A percentile compares a stretch with the other conserved stretches of the same genome.
Conservation (phyloP, 2,329 filamentous ascomycete genomes). For the Alternaria tenuissima region DNA sequence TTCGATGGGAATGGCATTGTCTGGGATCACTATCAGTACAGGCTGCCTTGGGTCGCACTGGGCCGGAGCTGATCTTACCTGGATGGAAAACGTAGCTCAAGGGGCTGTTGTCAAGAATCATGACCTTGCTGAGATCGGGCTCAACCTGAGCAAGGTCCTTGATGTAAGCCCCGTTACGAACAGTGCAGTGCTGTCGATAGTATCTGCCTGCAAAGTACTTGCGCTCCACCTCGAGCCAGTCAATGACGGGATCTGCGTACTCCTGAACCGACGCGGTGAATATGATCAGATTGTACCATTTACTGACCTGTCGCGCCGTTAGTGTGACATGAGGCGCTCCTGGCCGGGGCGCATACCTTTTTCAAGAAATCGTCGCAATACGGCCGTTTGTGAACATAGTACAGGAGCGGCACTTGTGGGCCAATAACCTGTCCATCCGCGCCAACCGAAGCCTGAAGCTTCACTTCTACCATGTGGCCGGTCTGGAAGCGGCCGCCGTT, state of each 20-base stretch:
- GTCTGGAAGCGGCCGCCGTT: slow-evolving; percentile 95
- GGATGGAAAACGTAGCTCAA: slow-evolving; percentile 99
- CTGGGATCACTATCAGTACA: slow-evolving; percentile 58
- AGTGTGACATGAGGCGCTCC: slow-evolving; percentile 19
- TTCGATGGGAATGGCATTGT: slow-evolving; percentile 98
- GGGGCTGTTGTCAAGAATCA: slow-evolving; percentile 98
- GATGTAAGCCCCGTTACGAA: slow-evolving; percentile 94
- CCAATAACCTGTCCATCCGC: slow-evolving; percentile 73
- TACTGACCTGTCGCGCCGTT: slow-evolving; percentile 70
- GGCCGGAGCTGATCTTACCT: slow-evolving; percentile 65
- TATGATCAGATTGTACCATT: slow-evolving; percentile 97
- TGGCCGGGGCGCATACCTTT: slow-evolving; percentile 62
- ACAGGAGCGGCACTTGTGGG: slow-evolving; percentile 93
- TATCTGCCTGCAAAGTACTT: slow-evolving; percentile 95
- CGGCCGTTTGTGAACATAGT: slow-evolving; percentile 98
- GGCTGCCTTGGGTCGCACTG: slow-evolving; percentile 4
- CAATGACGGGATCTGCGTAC: slow-evolving; percentile 97
- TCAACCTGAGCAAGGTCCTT: slow-evolving; percentile 97
- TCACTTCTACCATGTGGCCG: slow-evolving; percentile 98
- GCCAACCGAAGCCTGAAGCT: slow-evolving; percentile 76
- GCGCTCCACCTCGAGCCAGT: slow-evolving; percentile 95
- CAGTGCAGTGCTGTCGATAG: slow-evolving; percentile 97
- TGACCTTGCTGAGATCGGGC: slow-evolving; percentile 95
- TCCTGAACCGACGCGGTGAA: slow-evolving; percentile 98
- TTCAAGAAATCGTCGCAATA: slow-evolving; percentile 96